These are phyloP conservation scores for Yarrowia sp. DNA, from an alignment of 805 yeast species.

Conservation along the genomic window DNA sequence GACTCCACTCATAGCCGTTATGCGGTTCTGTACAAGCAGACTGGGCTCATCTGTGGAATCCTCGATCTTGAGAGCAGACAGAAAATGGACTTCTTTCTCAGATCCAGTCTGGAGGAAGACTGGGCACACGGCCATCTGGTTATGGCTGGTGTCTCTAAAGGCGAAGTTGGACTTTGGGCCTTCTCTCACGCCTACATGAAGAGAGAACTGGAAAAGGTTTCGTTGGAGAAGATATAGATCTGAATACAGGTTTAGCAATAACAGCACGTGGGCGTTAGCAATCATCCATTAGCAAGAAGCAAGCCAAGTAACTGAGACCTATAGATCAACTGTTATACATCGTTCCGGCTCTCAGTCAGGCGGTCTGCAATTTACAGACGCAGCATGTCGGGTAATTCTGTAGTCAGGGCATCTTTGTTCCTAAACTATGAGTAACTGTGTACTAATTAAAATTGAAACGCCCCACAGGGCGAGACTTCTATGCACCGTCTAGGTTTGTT, in stretches of 20 bases:
- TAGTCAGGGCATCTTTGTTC: neutral
- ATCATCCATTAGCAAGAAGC: no score
- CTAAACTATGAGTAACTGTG: neutral
- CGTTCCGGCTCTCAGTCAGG: neutral
- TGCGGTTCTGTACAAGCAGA: neutral
- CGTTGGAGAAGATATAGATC: neutral
- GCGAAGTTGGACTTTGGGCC: neutral
- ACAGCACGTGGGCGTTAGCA: neutral
- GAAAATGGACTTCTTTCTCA: neutral
- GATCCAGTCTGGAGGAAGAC: neutral
- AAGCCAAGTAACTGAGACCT: neutral
- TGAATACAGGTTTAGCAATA: neutral
- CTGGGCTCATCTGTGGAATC: neutral
- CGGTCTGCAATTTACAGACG: neutral
- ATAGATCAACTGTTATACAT: neutral
- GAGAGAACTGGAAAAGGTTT: neutral
- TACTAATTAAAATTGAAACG: neutral
- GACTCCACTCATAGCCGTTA: neutral
- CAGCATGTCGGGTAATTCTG: neutral
- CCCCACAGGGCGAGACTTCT: neutral
- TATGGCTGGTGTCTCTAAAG: conserved; percentile 8
- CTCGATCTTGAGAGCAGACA: neutral
- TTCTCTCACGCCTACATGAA: neutral
- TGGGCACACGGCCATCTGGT: conserved; percentile 16
- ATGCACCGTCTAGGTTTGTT: neutral